These are phyloP conservation scores for Anthostomella pinea DNA, from an alignment of 2,329 filamentous ascomycete species.

Conservation along the genomic window DNA sequence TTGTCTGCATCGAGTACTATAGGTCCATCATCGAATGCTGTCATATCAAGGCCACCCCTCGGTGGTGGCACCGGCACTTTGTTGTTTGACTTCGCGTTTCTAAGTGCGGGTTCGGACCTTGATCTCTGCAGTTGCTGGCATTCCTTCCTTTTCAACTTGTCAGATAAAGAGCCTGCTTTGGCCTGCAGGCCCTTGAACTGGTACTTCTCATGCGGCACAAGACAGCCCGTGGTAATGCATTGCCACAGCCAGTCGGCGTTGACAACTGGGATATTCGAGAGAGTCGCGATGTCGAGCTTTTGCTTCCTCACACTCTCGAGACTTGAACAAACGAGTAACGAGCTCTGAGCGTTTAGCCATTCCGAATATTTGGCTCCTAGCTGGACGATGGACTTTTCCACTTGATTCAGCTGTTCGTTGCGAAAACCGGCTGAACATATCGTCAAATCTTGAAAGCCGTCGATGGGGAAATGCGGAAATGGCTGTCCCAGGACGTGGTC, in stretches of 20 bases:
- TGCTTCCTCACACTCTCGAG: constrained; percentile 59
- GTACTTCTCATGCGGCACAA: constrained; percentile 44
- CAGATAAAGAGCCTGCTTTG: constrained; percentile 10
- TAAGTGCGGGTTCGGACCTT: constrained; percentile 18
- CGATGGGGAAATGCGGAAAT: constrained; percentile 67
- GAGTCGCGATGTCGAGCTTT: constrained; percentile 74
- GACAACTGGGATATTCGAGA: constrained; percentile 79
- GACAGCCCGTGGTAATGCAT: constrained; percentile 61
- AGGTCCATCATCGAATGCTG: constrained; percentile 37
- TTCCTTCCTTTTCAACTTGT: constrained; percentile 10
- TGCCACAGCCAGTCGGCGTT: constrained; percentile 80
- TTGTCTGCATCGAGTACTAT: constrained; percentile 15
- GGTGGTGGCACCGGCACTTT: constrained; percentile 14
- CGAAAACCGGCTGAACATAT: constrained; percentile 81
- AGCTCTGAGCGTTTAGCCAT: constrained; percentile 67
- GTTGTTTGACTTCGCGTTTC: constrained; percentile 12
- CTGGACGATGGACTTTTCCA: constrained; percentile 71
- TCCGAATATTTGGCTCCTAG: constrained; percentile 82
- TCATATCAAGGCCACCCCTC: constrained; percentile 37
- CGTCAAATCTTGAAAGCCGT: constrained; percentile 65
- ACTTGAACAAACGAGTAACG: constrained; percentile 71
- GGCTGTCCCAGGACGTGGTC: constrained; percentile 74
- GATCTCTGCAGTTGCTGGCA: constrained; percentile 18
- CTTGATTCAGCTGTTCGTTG: constrained; percentile 80
- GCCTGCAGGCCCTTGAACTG: constrained; percentile 44